Evolutionary conservation across 2,329 filamentous ascomycete species (phyloP).

Genomic region (Fusarium pseudoanthophilum): DNA sequence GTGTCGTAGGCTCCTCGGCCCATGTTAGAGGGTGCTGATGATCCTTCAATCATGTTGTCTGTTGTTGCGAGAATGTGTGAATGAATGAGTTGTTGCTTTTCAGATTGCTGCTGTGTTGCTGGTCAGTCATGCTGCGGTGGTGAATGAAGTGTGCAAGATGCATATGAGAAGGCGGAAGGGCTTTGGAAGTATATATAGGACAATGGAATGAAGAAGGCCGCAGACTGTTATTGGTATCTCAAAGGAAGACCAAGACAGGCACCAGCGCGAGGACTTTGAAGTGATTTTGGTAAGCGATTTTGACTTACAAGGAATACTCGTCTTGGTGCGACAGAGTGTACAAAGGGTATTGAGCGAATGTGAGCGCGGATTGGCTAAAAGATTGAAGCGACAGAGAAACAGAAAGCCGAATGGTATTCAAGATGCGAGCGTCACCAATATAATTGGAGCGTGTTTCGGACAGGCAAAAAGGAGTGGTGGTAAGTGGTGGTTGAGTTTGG

Average conservation of each 20-base stretch:
- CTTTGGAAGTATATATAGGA: slow-evolving; percentile 1
- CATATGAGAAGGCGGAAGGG: not conserved
- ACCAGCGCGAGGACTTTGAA: slow-evolving; percentile 6
- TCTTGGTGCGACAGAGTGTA: slow-evolving; percentile 45
- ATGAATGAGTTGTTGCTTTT: slow-evolving; percentile 2
- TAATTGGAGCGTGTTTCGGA: slow-evolving; percentile 48
- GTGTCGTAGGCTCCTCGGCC: slow-evolving; percentile 64
- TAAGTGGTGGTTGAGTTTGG: slow-evolving; percentile 38
- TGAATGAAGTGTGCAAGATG: not conserved
- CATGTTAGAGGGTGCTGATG: slow-evolving; percentile 56
- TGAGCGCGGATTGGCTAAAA: slow-evolving; percentile 38
- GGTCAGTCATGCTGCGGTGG: slow-evolving; percentile 28
- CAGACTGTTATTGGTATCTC: not conserved
- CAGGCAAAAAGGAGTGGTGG: slow-evolving; percentile 39
- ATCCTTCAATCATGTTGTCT: slow-evolving; percentile 52
- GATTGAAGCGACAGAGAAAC: slow-evolving; percentile 24
- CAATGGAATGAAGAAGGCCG: not conserved
- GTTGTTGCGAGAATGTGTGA: slow-evolving; percentile 34
- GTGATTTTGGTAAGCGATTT: slow-evolving; percentile 43
- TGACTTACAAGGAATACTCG: slow-evolving; percentile 50
- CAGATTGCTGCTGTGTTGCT: slow-evolving; percentile 5
- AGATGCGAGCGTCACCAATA: slow-evolving; percentile 51
- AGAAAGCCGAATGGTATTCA: slow-evolving; percentile 48
- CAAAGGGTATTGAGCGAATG: slow-evolving; percentile 27
- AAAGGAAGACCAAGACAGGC: slow-evolving; percentile 5